Percentiles rank a stretch among this genome's conserved stretches.
phyloP scores from a whole-genome alignment of 192 early-diverging fungal genomes.

The Backusella luteola region DNA sequence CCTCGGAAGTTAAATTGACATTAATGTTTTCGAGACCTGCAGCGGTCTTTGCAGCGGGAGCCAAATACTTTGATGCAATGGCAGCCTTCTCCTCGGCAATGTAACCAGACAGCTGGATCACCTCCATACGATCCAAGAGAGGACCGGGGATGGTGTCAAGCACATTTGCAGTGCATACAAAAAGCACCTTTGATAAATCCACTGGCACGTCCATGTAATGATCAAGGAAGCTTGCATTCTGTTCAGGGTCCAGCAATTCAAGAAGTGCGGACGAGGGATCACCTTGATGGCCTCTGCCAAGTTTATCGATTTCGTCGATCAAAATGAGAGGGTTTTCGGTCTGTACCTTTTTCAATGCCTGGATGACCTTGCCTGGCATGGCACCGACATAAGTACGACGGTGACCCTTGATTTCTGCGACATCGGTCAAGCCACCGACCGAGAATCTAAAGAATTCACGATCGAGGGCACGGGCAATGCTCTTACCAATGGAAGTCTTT shows the following conservation, averaged over 20 bases:
- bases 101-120: conserved; percentile 92
- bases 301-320: conserved; percentile 99
- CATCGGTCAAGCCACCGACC: conserved; percentile 96
- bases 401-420: conserved; percentile 99
- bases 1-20: conserved; percentile 68
- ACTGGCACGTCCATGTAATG: conserved; percentile 99
- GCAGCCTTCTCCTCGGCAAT: conserved; percentile 87
- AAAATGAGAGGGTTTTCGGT: conserved; percentile 97
- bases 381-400: conserved; percentile 98
- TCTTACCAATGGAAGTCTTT: conserved; percentile 98
- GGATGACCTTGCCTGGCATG: conserved; percentile 99
- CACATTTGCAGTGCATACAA: conserved; percentile 98
- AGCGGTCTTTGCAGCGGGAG: conserved; percentile 78
- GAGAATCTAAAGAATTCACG: conserved; percentile 97
- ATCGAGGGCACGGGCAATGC: conserved; percentile 91
- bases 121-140: conserved; percentile 98
- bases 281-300: conserved; percentile 96
- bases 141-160: conserved; percentile 97
- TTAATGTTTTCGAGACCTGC: conserved; percentile 77
- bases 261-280: conserved; percentile 96
- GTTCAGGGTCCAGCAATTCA: conserved; percentile 97
- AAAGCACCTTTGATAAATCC: conserved; percentile 96
- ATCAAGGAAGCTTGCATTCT: conserved; percentile 96
- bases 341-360: conserved; percentile 98
- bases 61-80: conserved; percentile 93